Base-by-base conservation (phyloP, 1,139 yeast genomes). In the Pichia kudriavzevii region DNA sequence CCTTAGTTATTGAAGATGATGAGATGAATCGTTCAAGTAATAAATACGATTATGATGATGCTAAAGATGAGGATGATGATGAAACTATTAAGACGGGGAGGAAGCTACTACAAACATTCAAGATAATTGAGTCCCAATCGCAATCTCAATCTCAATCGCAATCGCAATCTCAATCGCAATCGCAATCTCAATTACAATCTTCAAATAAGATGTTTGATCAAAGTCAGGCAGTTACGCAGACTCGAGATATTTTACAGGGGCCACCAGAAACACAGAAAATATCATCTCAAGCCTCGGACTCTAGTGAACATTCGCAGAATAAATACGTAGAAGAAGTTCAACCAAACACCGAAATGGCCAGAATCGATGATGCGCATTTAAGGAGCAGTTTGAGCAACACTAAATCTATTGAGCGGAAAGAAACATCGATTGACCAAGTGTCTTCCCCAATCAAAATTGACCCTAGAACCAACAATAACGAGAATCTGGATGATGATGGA, bases 71-170 rank as follows among this genome's bases (percentile, higher is more conserved):
- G 14, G 33, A 32, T 1, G 36, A 35, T 6, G 41, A 30, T 13
- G 44, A 35, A 11, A 21, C 30, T 22, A 31, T 36, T 9, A 16
- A 27, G 26, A 30, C 21, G 19, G 30, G 29, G 12, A 15, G 29
- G 24, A 29, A 27, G 25, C 27, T 22, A 17, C 20, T 32, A 26
- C 37, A 27, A 25, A 39, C 42, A 3, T 34, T 34, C 16, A 13
- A 18, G 9, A 26, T 26, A 8, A 26, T 39, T 14, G 32, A 24
- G 17, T 24, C 22, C 6, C 34, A 34, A 17, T 21, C 21, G 3
- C 36, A 31, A 19, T 26, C 22, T n/a, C 33, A 29, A 36, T 21
- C 30, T 6, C 32, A 23, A 11, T 30, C 36, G 4, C 40, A 30
- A n/a, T 26, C 37, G 5, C 30, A 33, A 21, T 22, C 25, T 9